Evolutionary conservation across 768 basidiomycete genomes (phyloP).

Genomic region (Russula foetens): DNA sequence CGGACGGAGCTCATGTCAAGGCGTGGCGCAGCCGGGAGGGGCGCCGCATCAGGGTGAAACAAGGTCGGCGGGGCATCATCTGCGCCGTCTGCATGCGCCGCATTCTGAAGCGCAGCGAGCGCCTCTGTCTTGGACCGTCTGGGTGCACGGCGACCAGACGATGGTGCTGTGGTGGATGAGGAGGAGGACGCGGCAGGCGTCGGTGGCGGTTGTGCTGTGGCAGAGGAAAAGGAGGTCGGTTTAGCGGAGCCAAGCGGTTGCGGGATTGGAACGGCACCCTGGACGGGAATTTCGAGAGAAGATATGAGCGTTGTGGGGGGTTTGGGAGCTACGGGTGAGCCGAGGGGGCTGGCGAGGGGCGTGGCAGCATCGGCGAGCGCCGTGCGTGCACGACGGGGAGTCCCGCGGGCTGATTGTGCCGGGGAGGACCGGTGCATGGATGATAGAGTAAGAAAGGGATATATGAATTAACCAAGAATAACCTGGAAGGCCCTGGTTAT

Average conservation of each 20-base stretch:
- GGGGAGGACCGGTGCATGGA: slow-evolving; percentile 17
- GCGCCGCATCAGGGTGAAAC: slow-evolving; percentile 29
- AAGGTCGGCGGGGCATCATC: slow-evolving; percentile 44
- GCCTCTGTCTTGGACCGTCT: slow-evolving; percentile 90
- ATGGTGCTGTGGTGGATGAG: not conserved
- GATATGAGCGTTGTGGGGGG: slow-evolving; percentile 44
- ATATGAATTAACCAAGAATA: not conserved
- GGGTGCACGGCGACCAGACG: slow-evolving; percentile 50
- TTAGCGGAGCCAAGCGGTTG: slow-evolving; percentile 32
- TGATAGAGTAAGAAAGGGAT: not conserved
- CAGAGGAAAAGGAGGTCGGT: not conserved
- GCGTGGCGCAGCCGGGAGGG: slow-evolving; percentile 53
- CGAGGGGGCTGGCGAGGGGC: slow-evolving; percentile 12
- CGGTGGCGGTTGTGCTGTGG: not conserved
- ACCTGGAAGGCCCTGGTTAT: not conserved
- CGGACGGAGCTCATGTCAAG: slow-evolving; percentile 69
- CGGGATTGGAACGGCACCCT: slow-evolving; percentile 58
- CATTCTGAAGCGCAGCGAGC: slow-evolving; percentile 66
- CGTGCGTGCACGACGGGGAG: slow-evolving; percentile 18
- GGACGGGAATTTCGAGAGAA: slow-evolving; percentile 68
- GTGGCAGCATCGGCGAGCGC: slow-evolving; percentile 16
- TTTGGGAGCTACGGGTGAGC: slow-evolving; percentile 31
- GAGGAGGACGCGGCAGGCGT: slow-evolving; percentile 2
- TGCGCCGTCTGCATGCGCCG: slow-evolving; percentile 49
- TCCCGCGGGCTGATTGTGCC: slow-evolving; percentile 18